Evolutionary conservation across 2,329 filamentous ascomycete species (phyloP).

Genomic region (Paecilomyces sp.): DNA sequence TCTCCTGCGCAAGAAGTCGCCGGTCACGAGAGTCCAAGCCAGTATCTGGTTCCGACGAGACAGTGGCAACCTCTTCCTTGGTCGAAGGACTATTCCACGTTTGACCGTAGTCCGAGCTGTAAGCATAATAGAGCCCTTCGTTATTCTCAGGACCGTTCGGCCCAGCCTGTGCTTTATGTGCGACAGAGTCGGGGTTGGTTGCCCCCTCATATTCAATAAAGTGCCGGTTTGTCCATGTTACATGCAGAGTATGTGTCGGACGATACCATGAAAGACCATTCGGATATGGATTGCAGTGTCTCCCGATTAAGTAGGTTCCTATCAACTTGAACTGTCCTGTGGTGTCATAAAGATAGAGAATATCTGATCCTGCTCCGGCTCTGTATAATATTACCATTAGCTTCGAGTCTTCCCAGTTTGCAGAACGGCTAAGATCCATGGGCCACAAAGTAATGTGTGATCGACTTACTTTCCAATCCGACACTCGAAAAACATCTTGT

Average conservation of each 20-base stretch:
- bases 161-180: constrained; percentile 38
- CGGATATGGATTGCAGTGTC: constrained; percentile 41
- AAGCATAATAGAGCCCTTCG: constrained; percentile 44
- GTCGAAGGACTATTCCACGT: neutral
- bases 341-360: neutral
- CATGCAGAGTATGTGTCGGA: constrained; percentile 25
- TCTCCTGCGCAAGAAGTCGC: neutral
- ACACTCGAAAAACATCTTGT: neutral
- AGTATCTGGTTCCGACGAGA: neutral
- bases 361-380: neutral
- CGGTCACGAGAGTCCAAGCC: neutral
- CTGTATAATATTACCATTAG: neutral
- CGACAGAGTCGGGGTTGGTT: constrained; percentile 32
- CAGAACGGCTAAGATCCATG: neutral
- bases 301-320: neutral
- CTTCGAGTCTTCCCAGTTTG: neutral
- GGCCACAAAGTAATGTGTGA: neutral
- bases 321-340: neutral
- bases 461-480: neutral
- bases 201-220: constrained; percentile 41
- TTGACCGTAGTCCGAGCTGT: constrained; percentile 31
- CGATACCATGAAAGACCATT: constrained; percentile 36
- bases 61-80: neutral
- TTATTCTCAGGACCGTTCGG: constrained; percentile 43
- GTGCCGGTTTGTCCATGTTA: constrained; percentile 46